phyloP scores from a whole-genome alignment of 148 eudicot genomes.

The Arbutus unedo region DNA sequence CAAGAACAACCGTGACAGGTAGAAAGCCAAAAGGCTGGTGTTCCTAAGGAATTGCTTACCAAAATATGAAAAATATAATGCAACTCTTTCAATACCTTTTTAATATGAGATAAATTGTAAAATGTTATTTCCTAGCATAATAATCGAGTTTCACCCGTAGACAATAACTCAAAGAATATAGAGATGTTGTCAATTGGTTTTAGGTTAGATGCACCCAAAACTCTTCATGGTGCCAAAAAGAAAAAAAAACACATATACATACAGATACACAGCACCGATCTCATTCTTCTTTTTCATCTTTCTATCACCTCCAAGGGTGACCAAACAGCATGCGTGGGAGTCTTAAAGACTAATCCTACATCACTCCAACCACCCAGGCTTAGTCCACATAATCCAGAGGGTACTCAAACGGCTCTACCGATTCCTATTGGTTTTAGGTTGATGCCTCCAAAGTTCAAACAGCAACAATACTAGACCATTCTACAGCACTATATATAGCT shows the following conservation, averaged over 20 bases:
- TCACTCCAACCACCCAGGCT: neutral
- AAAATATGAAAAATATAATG: neutral
- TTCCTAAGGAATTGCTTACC: no score
- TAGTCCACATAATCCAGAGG: neutral
- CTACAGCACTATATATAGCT: neutral
- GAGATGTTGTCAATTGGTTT: neutral
- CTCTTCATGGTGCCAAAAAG: neutral
- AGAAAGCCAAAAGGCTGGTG: constrained; percentile 1
- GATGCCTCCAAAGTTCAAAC: neutral
- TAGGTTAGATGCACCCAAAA: neutral
- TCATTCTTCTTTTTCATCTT: neutral
- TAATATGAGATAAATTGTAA: neutral
- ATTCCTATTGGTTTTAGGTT: neutral
- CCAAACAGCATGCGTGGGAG: neutral
- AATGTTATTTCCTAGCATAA: neutral
- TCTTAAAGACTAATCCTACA: neutral
- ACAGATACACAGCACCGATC: neutral
- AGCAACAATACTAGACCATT: neutral
- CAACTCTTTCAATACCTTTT: neutral
- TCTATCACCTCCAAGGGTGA: neutral
- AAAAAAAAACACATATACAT: no score
- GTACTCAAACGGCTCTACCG: neutral
- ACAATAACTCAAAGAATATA: no score
- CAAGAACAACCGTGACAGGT: neutral
- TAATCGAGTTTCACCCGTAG: no score